These are phyloP conservation scores for Aspergillus japonicus DNA, from an alignment of 2,329 filamentous ascomycete genomes.

Conservation along the genomic window DNA sequence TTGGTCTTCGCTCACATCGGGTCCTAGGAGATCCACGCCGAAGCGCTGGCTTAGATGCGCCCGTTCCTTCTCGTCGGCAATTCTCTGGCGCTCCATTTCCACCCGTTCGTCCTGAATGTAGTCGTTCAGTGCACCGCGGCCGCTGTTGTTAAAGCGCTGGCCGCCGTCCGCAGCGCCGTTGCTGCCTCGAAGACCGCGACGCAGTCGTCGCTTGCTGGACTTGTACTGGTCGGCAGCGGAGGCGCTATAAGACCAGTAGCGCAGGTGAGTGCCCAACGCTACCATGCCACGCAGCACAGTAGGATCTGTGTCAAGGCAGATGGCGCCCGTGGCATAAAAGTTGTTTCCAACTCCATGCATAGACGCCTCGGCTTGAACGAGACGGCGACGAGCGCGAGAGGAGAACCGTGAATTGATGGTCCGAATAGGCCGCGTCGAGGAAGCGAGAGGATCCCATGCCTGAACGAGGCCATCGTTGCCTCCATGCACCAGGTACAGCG, in stretches of 20 bases:
- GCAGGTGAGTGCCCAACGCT: conserved; percentile 79
- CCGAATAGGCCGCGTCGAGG: conserved; percentile 71
- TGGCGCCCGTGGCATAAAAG: conserved; percentile 77
- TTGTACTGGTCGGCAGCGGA: conserved; percentile 68
- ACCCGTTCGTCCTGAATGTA: conserved; percentile 85
- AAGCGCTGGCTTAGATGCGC: conserved; percentile 75
- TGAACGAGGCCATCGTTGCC: conserved; percentile 94
- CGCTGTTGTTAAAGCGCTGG: conserved; percentile 60
- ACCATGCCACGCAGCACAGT: conserved; percentile 82
- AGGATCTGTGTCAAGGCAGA: conserved; percentile 83
- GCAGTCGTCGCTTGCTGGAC: conserved; percentile 73
- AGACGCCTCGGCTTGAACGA: conserved; percentile 65
- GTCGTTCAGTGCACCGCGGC: conserved; percentile 69
- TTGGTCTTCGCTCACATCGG: conserved; percentile 59
- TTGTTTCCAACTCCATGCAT: conserved; percentile 68
- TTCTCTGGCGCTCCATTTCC: conserved; percentile 73
- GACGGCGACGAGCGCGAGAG: conserved; percentile 75
- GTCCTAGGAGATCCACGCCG: conserved; percentile 70
- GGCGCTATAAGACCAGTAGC: conserved; percentile 95
- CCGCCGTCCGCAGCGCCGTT: conserved; percentile 51
- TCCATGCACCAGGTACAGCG: conserved; percentile 85
- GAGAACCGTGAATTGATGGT: conserved; percentile 85
- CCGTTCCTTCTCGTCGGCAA: conserved; percentile 65
- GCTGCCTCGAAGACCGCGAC: conserved; percentile 65
- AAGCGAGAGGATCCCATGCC: conserved; percentile 93